Base-by-base conservation (phyloP, 192 early-diverging fungal genomes). In the Ambispora gerdemannii region DNA sequence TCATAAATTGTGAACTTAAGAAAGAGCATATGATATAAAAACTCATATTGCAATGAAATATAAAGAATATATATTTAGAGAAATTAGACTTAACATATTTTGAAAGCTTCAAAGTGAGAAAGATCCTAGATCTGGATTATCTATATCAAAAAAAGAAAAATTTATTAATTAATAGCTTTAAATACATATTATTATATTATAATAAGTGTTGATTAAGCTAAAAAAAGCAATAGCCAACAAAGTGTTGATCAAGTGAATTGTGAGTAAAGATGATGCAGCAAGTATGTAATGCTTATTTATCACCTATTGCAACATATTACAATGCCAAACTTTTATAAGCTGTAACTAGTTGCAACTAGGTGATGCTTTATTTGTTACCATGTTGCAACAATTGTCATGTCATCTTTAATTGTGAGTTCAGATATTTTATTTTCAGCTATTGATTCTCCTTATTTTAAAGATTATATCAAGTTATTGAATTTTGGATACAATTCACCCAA, bases 91-190 rank as follows among this genome's bases (percentile, higher is more conserved):
- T 0, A 34, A 61, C 8, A 17, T 35, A 6, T 19, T 61, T 61
- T 19, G 33, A 34, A n/a, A 61, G 8, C 3, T 34, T 15, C 19
- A 61, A 4, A 61, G 22, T 61, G 32, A 61, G 31, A 3, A 33
- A 35, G 33, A 35, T n/a, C 1, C 59, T 61, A n/a, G n/a, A n/a
- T n/a, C n/a, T n/a, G n/a, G n/a, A n/a, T n/a, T 3, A 61, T 15
- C 28, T 33, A 34, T 4, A 35, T 34, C 32, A 61, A 61, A 61
- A 61, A 61, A 61, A 61, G 2, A 6, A 31, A 61, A 61, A 61
- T 33, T 19, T 25, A 0, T 3, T 19, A n/a, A 61, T 61, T 8
- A 31, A 20, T 19, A 33, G 3, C 19, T 0, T 22, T 19, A 17
- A 19, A 8, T 61, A 19, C 1, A 61, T 19, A 33, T 0, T 61